These are phyloP conservation scores for Epichloe elymi DNA, from an alignment of 2,329 filamentous ascomycete species.

Conservation along the genomic window DNA sequence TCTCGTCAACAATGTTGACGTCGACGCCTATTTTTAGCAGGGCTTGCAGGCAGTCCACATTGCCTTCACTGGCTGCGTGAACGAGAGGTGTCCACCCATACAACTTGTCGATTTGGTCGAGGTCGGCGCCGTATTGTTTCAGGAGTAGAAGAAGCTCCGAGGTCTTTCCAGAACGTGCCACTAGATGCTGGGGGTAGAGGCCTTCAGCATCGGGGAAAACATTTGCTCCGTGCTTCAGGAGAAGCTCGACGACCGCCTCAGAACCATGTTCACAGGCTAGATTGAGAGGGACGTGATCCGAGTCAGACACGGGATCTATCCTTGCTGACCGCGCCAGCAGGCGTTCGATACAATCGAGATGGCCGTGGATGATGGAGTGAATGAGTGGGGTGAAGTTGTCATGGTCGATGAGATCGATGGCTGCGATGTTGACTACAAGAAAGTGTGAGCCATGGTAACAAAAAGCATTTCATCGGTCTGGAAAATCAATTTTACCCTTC, in stretches of 20 bases:
- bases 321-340: constrained; percentile 69
- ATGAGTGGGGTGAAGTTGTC: constrained; percentile 96
- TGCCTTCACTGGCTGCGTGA: constrained; percentile 91
- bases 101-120: constrained; percentile 87
- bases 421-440: constrained; percentile 50
- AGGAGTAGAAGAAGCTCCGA: constrained; percentile 69
- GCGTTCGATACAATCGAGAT: constrained; percentile 65
- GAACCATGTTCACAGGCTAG: constrained; percentile 91
- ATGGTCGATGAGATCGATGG: constrained; percentile 80
- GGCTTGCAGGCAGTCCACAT: constrained; percentile 73
- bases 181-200: constrained; percentile 90
- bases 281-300: constrained; percentile 89
- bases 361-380: constrained; percentile 82
- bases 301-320: constrained; percentile 72
- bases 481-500: constrained; percentile 32
- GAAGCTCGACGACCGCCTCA: constrained; percentile 67
- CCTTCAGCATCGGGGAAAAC: constrained; percentile 94
- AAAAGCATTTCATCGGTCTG: too few relatives aligned
- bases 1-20: constrained; percentile 75
- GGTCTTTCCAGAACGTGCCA: constrained; percentile 75
- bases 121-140: constrained; percentile 73
- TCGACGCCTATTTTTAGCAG: constrained; percentile 70
- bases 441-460: background rate
- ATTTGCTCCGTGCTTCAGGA: constrained; percentile 66
- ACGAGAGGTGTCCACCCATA: constrained; percentile 97